Conservation (phyloP, 306 rosid species). For the Astragalus membranaceus region DNA sequence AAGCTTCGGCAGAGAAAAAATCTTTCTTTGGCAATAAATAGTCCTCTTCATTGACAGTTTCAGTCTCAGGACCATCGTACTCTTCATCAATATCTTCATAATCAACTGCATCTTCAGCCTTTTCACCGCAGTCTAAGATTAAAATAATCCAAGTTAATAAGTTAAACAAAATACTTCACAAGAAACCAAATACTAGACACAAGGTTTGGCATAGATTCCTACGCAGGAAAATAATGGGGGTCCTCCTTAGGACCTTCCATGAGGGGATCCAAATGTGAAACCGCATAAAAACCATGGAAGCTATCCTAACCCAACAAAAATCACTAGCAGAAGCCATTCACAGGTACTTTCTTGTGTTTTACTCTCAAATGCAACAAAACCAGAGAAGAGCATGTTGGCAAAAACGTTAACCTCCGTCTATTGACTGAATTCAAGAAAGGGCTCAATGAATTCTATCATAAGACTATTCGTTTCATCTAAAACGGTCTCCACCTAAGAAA, state of each 20-base stretch:
- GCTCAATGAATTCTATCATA: neutral
- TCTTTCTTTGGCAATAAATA: conserved; percentile 73
- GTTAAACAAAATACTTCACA: conserved; percentile 14
- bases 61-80: conserved; percentile 88
- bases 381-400: neutral
- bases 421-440: neutral
- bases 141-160: conserved; percentile 22
- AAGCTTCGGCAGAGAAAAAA: conserved; percentile 50
- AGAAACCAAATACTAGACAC: conserved; percentile 7
- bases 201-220: neutral
- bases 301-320: neutral
- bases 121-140: conserved; percentile 68
- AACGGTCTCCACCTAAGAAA: neutral
- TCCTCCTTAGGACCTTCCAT: neutral
- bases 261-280: neutral
- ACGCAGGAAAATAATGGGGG: neutral
- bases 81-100: conserved; percentile 96
- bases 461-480: neutral
- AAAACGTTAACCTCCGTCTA: conserved; percentile 1
- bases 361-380: neutral
- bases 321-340: neutral
- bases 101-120: conserved; percentile 91
- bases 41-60: conserved; percentile 83
- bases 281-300: neutral
- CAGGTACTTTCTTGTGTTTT: neutral